Conservation (phyloP, 495 filamentous ascomycete genomes). For the Aspergillus sparsus region DNA sequence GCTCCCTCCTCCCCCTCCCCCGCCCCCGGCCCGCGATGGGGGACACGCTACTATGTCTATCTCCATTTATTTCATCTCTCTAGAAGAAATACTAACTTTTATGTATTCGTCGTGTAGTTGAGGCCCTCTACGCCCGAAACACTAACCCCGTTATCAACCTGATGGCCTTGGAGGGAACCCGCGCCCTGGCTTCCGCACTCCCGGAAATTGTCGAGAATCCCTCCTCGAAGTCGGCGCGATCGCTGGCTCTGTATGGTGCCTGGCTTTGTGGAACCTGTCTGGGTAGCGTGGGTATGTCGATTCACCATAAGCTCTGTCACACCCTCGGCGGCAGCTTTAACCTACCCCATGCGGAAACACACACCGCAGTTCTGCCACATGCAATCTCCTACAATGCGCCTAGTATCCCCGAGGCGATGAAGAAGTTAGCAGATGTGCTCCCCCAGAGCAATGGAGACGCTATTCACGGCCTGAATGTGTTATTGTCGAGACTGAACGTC, state of each 20-base stretch:
- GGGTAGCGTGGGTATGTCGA: slow-evolving; percentile 66
- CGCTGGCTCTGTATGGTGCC: slow-evolving; percentile 63
- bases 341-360: slow-evolving; percentile 69
- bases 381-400: slow-evolving; percentile 70
- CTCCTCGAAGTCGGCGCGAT: slow-evolving; percentile 50
- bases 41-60: too few relatives aligned
- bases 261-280: slow-evolving; percentile 67
- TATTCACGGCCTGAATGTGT: slow-evolving; percentile 60
- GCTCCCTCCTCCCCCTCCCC: too few relatives aligned
- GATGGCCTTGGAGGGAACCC: slow-evolving; percentile 58
- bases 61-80: background rate
- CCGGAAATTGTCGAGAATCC: slow-evolving; percentile 57
- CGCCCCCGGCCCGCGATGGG: too few relatives aligned
- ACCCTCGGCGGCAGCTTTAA: slow-evolving; percentile 68
- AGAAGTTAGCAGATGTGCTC: slow-evolving; percentile 56
- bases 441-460: slow-evolving; percentile 62
- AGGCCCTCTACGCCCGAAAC: slow-evolving; percentile 67
- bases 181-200: slow-evolving; percentile 55
- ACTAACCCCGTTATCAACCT: slow-evolving; percentile 61
- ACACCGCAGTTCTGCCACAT: slow-evolving; percentile 67
- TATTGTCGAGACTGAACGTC: slow-evolving; percentile 58
- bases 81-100: background rate
- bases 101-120: slow-evolving; percentile 40
- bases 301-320: slow-evolving; percentile 74
- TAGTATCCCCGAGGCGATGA: slow-evolving; percentile 58